Conservation (phyloP, 257 asterid genomes). For the Fraxinus quadrangulata region DNA sequence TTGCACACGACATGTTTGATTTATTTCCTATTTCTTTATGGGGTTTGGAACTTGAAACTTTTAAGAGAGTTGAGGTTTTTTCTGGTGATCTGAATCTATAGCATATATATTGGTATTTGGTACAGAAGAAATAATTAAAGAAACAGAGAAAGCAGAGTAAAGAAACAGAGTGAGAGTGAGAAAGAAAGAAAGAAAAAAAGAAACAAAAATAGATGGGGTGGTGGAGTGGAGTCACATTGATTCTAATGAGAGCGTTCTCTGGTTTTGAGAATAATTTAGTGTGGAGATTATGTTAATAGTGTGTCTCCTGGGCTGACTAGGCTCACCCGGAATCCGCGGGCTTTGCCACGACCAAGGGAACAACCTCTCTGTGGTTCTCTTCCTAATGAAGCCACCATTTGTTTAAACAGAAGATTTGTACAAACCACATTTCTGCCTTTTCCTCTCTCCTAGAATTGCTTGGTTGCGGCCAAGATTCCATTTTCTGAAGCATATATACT, state of each 20-base stretch:
- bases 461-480: constrained; percentile 71
- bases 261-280: constrained; percentile 70
- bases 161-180: constrained; percentile 23
- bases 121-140: constrained; percentile 19
- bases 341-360: constrained; percentile 94
- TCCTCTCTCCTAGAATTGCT: constrained; percentile 29
- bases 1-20: constrained; percentile 41
- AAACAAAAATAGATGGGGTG: constrained; percentile 35
- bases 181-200: constrained; percentile 20
- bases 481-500: constrained; percentile 51
- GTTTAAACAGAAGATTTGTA: constrained; percentile 38
- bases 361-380: constrained; percentile 60
- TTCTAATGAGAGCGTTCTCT: constrained; percentile 43
- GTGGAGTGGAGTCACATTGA: constrained; percentile 51
- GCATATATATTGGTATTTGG: constrained; percentile 2
- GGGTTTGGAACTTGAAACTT: constrained; percentile 49
- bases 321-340: constrained; percentile 76
- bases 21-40: constrained; percentile 35
- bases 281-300: constrained; percentile 49
- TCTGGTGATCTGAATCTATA: constrained; percentile 40
- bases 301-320: constrained; percentile 85
- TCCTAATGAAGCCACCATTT: constrained; percentile 55
- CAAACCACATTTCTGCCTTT: constrained; percentile 29
- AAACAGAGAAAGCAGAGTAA: constrained; percentile 21
- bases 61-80: constrained; percentile 34